Evolutionary conservation across 768 basidiomycete species (phyloP), one percentile per base, ranked within the genome.

Genomic region (Sporobolomyces phaffii): DNA sequence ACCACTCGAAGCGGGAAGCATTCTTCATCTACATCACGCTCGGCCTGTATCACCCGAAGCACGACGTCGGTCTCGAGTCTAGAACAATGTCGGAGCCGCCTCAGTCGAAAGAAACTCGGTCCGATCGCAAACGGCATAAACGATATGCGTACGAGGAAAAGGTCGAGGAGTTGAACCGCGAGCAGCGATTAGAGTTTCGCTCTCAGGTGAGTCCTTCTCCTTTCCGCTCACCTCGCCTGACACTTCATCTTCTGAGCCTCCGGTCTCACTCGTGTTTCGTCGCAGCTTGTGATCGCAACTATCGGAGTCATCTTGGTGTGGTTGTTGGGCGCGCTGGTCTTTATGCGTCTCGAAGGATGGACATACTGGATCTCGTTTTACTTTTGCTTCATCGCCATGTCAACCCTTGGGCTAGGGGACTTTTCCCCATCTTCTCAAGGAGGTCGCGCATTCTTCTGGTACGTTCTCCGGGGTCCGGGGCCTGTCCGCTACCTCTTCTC

Each of bases 401-500:
- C 29, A 2, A 45, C 56, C 17, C 41, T 58, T 15, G 56, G 56
- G 2, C 31, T 58, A 5, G 56, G 56, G 11, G 56, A 58, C 29
- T 44, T 33, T 31, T 28, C 54, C 8, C 66, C 66, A 8, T 1
- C 20, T 15, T 63, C 63, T 7, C 70, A 64, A 14, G 60, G 53
- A 18, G 66, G 70, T 5, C 63, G 70, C 2, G 70, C 70, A 0
- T 68, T 72, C 56, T 72, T 68, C 51, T 62, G 63, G 62, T 57
- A 5, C 11, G 62, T 41, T 22, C 20, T 11, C 13, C n/a, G n/a
- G n/a, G n/a, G n/a, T n/a, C n/a, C n/a, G n/a, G n/a, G n/a, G n/a
- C n/a, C n/a, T n/a, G n/a, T n/a, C n/a, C n/a, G n/a, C n/a, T n/a
- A n/a, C n/a, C n/a, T n/a, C n/a, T n/a, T n/a, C n/a, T n/a, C n/a